phyloP scores from a whole-genome alignment of 2,329 filamentous ascomycete species.

The Aspergillus vadensis region DNA sequence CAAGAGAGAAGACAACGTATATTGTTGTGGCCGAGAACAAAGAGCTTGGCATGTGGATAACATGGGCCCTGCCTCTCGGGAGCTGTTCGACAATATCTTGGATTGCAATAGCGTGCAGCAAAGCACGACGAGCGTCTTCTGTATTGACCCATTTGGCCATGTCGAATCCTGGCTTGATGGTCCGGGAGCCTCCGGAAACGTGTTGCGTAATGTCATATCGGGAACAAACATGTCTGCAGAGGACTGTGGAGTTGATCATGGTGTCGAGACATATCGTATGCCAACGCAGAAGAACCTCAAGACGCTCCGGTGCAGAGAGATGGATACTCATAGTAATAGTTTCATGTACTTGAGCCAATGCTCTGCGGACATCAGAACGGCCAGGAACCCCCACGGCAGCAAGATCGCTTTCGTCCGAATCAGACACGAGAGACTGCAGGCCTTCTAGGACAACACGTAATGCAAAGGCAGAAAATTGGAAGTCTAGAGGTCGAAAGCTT shows the following conservation, averaged over 20 bases:
- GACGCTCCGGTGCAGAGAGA: slow-evolving; percentile 39
- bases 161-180: slow-evolving; percentile 36
- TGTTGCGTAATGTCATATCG: slow-evolving; percentile 44
- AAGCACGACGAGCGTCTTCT: slow-evolving; percentile 43
- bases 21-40: slow-evolving; percentile 49
- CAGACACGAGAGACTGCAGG: slow-evolving; percentile 47
- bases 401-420: slow-evolving; percentile 41
- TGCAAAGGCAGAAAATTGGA: slow-evolving; percentile 44
- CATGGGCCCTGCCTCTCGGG: slow-evolving; percentile 48
- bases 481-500: slow-evolving; percentile 32
- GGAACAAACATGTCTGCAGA: slow-evolving; percentile 44
- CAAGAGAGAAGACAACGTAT: slow-evolving; percentile 45
- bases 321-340: slow-evolving; percentile 41
- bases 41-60: slow-evolving; percentile 49
- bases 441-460: slow-evolving; percentile 49
- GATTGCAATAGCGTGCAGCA: slow-evolving; percentile 49
- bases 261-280: slow-evolving; percentile 49
- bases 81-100: slow-evolving; percentile 51
- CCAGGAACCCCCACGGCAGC: slow-evolving; percentile 44
- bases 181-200: slow-evolving; percentile 37
- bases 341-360: slow-evolving; percentile 44
- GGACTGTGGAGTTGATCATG: slow-evolving; percentile 43
- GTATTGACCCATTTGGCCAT: slow-evolving; percentile 42
- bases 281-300: slow-evolving; percentile 49
- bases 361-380: slow-evolving; percentile 42